Base-by-base conservation (phyloP, 129 eudicot genomes). In the Lonicera japonica region DNA sequence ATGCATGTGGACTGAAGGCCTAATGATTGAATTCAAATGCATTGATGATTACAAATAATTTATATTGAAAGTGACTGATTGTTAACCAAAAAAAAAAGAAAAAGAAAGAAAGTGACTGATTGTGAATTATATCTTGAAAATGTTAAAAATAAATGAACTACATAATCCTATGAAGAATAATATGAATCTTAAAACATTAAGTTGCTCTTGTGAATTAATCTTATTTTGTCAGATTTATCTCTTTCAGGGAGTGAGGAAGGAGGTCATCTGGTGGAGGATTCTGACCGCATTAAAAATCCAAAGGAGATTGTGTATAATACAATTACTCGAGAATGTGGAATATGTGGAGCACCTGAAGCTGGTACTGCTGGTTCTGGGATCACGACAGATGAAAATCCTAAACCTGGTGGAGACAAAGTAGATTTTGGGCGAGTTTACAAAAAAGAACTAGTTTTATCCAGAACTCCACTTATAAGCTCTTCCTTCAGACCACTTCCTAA, bases 401-500 rank as follows among this genome's bases (percentile, higher is more conserved):
- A 54, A 54, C 65, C 43, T 36, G 72, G 56, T 52, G 82, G 71
- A 54, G 85, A 75, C 25, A 65, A 77, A 48, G 46, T 73, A 41
- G 38, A 58, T 43, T 16, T 68, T 34, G 61, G 59, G 24, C 75
- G 61, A 38, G 75, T 65, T 19, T 75, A 58, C 64, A 60, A 67
- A 46, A 73, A 76, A 61, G 83, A 83, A 25, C 41, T 58, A 57
- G 54, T 60, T 54, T 55, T 60, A 48, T 56, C 76, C 6, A 69
- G 58, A 22, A 64, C 66, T 56, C 22, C 82, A 23, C 11, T 72
- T 17, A 19, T 66, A 47, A 64, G 60, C 58, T 59, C 29, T 22
- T 52, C 50, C 25, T 66, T 38, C 12, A 63, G 70, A 56, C 77
- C 72, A 61, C 68, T 53, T 7, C 60, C 78, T 1, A 57, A 46